A percentile compares a stretch with the other conserved stretches of the same genome.
Evolutionary conservation across 176 grass and related monocot species (phyloP).

Genomic region (Alopecurus myosuroides): DNA sequence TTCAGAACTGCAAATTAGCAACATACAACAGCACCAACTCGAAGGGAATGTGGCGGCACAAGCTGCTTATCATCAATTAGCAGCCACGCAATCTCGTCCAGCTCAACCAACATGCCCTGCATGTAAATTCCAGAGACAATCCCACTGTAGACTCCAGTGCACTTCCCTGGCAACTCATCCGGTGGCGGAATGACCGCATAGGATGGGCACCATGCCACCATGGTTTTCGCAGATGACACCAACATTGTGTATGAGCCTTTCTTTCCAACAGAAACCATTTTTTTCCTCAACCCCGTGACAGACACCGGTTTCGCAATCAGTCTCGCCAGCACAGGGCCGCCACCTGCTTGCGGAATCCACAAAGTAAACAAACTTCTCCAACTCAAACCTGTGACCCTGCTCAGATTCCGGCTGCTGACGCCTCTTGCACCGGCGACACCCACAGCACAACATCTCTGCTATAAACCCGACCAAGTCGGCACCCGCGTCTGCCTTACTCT

Average conservation of each 20-base stretch:
- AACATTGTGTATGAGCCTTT: constrained; percentile 54
- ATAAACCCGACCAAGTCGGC: constrained; percentile 57
- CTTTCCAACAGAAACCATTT: constrained; percentile 47
- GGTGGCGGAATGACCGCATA: constrained; percentile 6
- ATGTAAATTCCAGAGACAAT: constrained; percentile 68
- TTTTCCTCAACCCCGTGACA: constrained; percentile 62
- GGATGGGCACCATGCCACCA: constrained; percentile 34
- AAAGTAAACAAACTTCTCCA: constrained; percentile 68
- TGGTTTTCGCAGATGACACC: constrained; percentile 53
- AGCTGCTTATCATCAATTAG: constrained; percentile 64
- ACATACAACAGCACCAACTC: constrained; percentile 85
- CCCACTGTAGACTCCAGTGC: constrained; percentile 43
- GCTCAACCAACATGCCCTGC: constrained; percentile 57
- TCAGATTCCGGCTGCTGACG: constrained; percentile 12
- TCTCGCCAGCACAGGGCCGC: constrained; percentile 44
- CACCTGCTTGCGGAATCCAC: constrained; percentile 37
- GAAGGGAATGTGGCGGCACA: constrained; percentile 57
- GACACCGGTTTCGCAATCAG: constrained; percentile 51
- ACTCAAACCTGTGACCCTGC: constrained; percentile 47
- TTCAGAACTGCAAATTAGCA: neutral
- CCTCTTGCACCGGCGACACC: constrained; percentile 41
- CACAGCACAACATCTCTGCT: constrained; percentile 65
- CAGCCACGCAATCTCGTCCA: constrained; percentile 53
- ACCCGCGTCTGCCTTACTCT: neutral
- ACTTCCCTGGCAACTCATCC: neutral